Base-by-base conservation (phyloP, 495 filamentous ascomycete genomes). In the Poronia punctata region DNA sequence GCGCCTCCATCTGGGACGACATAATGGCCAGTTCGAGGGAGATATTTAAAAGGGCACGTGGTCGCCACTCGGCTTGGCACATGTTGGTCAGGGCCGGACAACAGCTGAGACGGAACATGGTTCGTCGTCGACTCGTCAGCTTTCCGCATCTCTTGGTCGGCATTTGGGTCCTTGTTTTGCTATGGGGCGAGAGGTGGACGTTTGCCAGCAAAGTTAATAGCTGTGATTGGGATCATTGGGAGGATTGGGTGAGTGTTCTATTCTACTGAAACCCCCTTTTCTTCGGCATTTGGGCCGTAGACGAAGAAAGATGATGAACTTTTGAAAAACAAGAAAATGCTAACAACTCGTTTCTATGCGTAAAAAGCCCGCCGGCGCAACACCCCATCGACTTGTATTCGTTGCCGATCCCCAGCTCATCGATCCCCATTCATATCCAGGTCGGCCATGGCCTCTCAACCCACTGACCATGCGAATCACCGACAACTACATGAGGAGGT, bases 381-480 rank as follows among this genome's bases (percentile, higher is more conserved):
- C 69, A 18, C 93, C 93, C 2, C 88, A 97, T 62, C 86, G 83
- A 56, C 70, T 96, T 40, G 76, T 83, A 36, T 82, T 99, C 52
- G 69, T 99, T 42, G 89, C 93, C 26, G 93, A 99, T 57, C 93
- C 93, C n/a, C 93, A 99, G 59, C 72, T 99, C 23, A 87, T 95
- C 52, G 93, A 99, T 63, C 86, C 90, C 20, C 92, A 99, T 57
- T 92, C 88, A 10, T 97, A 99, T 58, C 85, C 92, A 12, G 92
- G 83, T 33, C 83, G 93, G 27, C 92, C 92, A 26, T 92, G 89
- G 86, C 83, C 86, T 12, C 61, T 97, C 4, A 84, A 79, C 15
- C 74, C 81, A 1, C 57, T 92, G 33, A 96, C 90, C 0, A 72
- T 89, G 23, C 64, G 71, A 38, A 82, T 93, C 53, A 94, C 87